Evolutionary conservation across 1,284 basidiomycete genomes (phyloP), one percentile per base, ranked within the genome.

Genomic region (Trichosporon sp.): DNA sequence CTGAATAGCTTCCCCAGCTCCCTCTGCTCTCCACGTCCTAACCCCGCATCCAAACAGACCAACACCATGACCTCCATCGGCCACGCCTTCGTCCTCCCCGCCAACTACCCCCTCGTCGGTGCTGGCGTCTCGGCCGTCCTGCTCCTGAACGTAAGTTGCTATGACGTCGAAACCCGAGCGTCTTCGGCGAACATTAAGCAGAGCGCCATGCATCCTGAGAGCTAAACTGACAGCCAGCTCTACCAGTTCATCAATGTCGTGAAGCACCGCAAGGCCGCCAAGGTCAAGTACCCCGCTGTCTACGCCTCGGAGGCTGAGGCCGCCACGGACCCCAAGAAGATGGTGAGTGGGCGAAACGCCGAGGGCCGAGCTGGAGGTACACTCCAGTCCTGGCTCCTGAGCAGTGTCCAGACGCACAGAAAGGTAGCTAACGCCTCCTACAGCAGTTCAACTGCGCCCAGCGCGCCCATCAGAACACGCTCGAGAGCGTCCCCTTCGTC

Each of bases 381-480:
- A 4, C 35, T 35, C 35, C 7, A 7, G 35, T 35, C 35, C 3
- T 4, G 35, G 7, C 35, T 35, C 35, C 35, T 35, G 35, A 3
- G 35, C 35, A 4, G 35, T 7, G 35, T 3, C 35, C 7, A 4
- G 35, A 35, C 35, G 38, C 4, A 7, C 11, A 4, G 37, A n/a
- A 21, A 7, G 31, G 4, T 35, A 21, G n/a, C 37, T 66, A 46
- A 56, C 59, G 43, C 48, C 48, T 35, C 4, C 46, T 16, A n/a
- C 71, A 78, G 75, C 67, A 67, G 48, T 81, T 76, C 74, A 81
- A 83, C 77, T 83, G 81, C 66, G 71, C 72, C 19, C 81, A 83
- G 73, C 73, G 81, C 63, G 78, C 78, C 46, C 77, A 81, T 71
- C 75, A 70, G n/a, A 83, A 82, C 75, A 80, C 79, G n/a, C 76